Base-by-base conservation (phyloP, 1,284 basidiomycete genomes). In the Cutaneotrichosporon cutaneum region DNA sequence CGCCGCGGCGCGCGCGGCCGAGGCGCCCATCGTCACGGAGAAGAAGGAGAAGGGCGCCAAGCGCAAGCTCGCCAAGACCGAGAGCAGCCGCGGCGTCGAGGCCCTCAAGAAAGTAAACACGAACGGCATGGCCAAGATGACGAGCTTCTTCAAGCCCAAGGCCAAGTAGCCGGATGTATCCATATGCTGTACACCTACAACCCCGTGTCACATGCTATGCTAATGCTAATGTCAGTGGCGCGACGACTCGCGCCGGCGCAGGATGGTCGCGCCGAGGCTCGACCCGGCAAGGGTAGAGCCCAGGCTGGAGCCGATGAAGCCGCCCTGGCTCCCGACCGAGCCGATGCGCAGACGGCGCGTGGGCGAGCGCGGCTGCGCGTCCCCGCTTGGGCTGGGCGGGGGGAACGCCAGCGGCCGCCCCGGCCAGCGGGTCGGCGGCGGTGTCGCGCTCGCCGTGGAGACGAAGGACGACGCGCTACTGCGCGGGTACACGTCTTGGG, bases 101-200 rank as follows among this genome's bases (percentile, higher is more conserved):
- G 59, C 69, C 24, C 63, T 78, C 35, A 78, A 78, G 54, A 78
- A 77, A 62, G 77, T 78, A 61, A 76, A 76, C 59, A 78, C 77
- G 21, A 63, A 60, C 11, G 71, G 66, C 16, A 78, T 78, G 77
- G 53, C 66, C 51, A 78, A 78, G 63, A 63, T 78, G 66, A 77
- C 77, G 13, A 73, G 66, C 55, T 78, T 78, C 64, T 78, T 78
- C 68, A 76, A 76, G 62, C 73, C 75, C 2, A 77, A 77, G 63
- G 68, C 66, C 27, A 51, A 47, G 45, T 44, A 59, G 47, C 4
- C 44, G n/a, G 45, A 51, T 55, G 52, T 45, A 55, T 45, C 26
- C 27, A 50, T 48, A 42, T 33, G 35, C 24, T 58, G 57, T 58
- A 52, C n/a, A n/a, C n/a, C n/a, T 51, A 51, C 24, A 51, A 36